Conservation (phyloP, 83 land plant species). For the Thuja plicata region DNA sequence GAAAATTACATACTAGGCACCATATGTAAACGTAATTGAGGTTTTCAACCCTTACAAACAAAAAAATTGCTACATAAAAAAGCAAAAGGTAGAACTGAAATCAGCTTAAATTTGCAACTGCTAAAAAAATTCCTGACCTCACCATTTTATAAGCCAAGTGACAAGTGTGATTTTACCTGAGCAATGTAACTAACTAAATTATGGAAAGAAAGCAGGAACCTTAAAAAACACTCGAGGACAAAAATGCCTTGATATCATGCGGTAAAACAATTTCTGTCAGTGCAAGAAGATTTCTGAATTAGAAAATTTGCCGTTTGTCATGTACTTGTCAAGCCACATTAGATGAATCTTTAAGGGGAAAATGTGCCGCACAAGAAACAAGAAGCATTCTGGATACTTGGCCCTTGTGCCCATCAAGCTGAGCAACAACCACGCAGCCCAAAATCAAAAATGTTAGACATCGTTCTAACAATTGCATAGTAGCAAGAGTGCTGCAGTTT, state of each 20-base stretch:
- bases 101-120: not conserved
- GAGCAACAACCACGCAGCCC: not conserved
- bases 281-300: not conserved
- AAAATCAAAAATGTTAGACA: not conserved
- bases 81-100: not conserved
- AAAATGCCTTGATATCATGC: not conserved
- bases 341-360: not conserved
- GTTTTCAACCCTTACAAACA: not conserved
- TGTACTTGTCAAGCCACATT: not conserved
- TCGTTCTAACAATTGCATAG: not conserved
- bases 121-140: not conserved
- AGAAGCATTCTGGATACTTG: not conserved
- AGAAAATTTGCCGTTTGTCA: not conserved
- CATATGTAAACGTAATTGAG: not conserved
- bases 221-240: not conserved
- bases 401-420: not conserved
- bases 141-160: slow-evolving; percentile 2
- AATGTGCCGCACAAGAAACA: not conserved
- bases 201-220: not conserved
- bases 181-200: not conserved
- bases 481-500: not conserved
- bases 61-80: not conserved
- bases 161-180: not conserved
- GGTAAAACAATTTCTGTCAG: not conserved
- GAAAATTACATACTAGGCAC: not conserved